phyloP scores from a whole-genome alignment of 2,329 filamentous ascomycete species.

The Alternaria arborescens region DNA sequence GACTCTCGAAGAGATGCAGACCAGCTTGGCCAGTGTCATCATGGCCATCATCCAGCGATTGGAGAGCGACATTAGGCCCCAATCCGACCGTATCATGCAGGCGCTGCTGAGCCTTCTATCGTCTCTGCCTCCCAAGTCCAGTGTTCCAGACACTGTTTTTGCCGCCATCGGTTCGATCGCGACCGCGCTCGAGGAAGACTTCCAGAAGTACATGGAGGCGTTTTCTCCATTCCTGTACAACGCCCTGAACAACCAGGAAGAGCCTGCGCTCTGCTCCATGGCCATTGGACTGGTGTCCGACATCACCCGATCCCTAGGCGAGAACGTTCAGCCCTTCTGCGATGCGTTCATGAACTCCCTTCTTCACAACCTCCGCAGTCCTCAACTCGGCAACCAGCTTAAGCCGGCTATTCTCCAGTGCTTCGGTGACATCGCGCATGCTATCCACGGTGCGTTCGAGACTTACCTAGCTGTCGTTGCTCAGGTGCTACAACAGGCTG shows the following conservation, averaged over 20 bases:
- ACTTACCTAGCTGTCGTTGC: slow-evolving; percentile 92
- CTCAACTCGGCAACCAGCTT: slow-evolving; percentile 90
- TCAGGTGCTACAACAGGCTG: slow-evolving; percentile 91
- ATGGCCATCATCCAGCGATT: slow-evolving; percentile 90
- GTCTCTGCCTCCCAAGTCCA: slow-evolving; percentile 83
- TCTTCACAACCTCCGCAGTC: slow-evolving; percentile 88
- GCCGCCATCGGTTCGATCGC: slow-evolving; percentile 91
- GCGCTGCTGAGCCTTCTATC: slow-evolving; percentile 81
- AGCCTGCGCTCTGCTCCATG: slow-evolving; percentile 92
- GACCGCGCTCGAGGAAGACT: slow-evolving; percentile 89
- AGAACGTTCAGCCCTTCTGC: slow-evolving; percentile 92
- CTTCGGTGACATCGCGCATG: slow-evolving; percentile 96
- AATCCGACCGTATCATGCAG: slow-evolving; percentile 94
- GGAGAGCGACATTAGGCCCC: slow-evolving; percentile 88
- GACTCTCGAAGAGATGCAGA: slow-evolving; percentile 97
- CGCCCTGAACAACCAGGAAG: slow-evolving; percentile 93
- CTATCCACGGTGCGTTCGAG: slow-evolving; percentile 91
- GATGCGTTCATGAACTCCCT: slow-evolving; percentile 99
- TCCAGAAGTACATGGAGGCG: slow-evolving; percentile 96
- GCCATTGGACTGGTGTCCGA: slow-evolving; percentile 97
- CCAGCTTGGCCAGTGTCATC: slow-evolving; percentile 88
- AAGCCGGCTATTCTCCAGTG: slow-evolving; percentile 98
- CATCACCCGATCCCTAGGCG: slow-evolving; percentile 89
- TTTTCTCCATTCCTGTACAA: slow-evolving; percentile 94
- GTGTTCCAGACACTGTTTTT: slow-evolving; percentile 92